Evolutionary conservation across 2,329 filamentous ascomycete genomes (phyloP).

Genomic region (Exophiala sp.): DNA sequence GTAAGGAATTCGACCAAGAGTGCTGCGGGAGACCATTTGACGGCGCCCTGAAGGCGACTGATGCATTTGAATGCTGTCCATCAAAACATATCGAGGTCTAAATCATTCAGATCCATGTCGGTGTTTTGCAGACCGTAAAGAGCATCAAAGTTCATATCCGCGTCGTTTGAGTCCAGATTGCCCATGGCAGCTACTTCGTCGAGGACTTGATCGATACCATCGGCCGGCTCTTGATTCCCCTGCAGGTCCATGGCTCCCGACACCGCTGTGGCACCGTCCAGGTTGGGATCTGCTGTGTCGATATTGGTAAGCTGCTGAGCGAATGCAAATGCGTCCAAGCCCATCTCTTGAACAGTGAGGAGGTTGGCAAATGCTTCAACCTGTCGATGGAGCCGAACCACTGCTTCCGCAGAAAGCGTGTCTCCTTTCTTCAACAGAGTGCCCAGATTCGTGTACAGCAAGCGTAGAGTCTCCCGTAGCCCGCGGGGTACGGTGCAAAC

Average conservation of each 20-base stretch:
- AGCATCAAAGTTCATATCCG: slow-evolving; percentile 23
- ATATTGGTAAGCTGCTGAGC: slow-evolving; percentile 38
- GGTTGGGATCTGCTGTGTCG: slow-evolving; percentile 42
- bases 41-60: background rate
- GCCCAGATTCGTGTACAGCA: slow-evolving; percentile 39
- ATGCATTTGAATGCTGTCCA: background rate
- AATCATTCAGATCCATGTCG: slow-evolving; percentile 27
- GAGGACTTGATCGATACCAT: slow-evolving; percentile 29
- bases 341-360: slow-evolving; percentile 21
- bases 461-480: slow-evolving; percentile 40
- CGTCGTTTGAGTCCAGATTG: slow-evolving; percentile 20
- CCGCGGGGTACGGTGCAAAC: slow-evolving; percentile 41
- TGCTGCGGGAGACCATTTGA: background rate
- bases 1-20: background rate
- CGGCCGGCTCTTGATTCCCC: slow-evolving; percentile 12
- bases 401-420: slow-evolving; percentile 41
- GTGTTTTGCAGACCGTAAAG: slow-evolving; percentile 19
- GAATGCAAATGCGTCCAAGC: slow-evolving; percentile 19
- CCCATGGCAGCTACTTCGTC: slow-evolving; percentile 26
- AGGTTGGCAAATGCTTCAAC: slow-evolving; percentile 39
- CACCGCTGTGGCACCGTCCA: slow-evolving; percentile 29
- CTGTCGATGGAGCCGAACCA: slow-evolving; percentile 45
- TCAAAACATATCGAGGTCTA: slow-evolving; percentile 29
- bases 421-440: slow-evolving; percentile 42
- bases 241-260: slow-evolving; percentile 17